A percentile compares a stretch with the other conserved stretches of the same genome.
Evolutionary conservation across 352 stramenopile genomes (phyloP).

Genomic region (Peronospora destructor): DNA sequence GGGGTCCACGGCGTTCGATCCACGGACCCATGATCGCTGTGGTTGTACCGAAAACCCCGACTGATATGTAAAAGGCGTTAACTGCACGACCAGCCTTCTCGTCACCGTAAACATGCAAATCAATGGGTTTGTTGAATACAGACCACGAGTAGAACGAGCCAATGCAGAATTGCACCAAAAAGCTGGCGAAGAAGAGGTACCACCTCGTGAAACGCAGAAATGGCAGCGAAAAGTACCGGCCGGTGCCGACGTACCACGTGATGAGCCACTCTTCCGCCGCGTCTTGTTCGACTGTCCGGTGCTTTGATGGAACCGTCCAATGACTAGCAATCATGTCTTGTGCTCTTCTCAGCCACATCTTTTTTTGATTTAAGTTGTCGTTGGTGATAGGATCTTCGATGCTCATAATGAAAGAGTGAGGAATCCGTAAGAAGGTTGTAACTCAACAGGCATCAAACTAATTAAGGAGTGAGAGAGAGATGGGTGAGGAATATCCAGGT

Average conservation of each 20-base stretch:
- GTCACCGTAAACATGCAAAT: conserved; percentile 43
- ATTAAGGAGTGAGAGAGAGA: too few species aligned
- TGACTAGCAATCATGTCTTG: conserved; percentile 29
- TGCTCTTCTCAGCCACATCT: conserved; percentile 26
- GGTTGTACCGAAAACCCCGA: conserved; percentile 53
- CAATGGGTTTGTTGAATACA: conserved; percentile 68
- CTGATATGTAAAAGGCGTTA: conserved; percentile 67
- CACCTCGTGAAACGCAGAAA: conserved; percentile 51
- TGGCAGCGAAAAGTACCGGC: conserved; percentile 31
- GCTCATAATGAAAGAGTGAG: conserved; percentile 16
- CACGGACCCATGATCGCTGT: conserved; percentile 60
- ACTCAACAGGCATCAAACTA: too few species aligned
- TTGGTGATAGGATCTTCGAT: conserved; percentile 14
- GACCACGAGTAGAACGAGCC: conserved; percentile 72
- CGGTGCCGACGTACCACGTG: conserved; percentile 38
- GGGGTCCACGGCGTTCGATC: conserved; percentile 59
- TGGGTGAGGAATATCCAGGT: too few species aligned
- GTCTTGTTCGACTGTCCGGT: conserved; percentile 61
- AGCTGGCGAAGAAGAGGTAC: conserved; percentile 55
- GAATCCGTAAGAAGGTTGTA: background rate
- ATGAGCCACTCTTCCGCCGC: conserved; percentile 48
- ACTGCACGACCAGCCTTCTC: conserved; percentile 47
- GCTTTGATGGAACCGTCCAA: conserved; percentile 45
- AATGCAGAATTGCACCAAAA: conserved; percentile 67
- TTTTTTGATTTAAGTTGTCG: conserved; percentile 11